phyloP scores from a whole-genome alignment of 2,329 filamentous ascomycete species.

The Scedosporium dehoogii region DNA sequence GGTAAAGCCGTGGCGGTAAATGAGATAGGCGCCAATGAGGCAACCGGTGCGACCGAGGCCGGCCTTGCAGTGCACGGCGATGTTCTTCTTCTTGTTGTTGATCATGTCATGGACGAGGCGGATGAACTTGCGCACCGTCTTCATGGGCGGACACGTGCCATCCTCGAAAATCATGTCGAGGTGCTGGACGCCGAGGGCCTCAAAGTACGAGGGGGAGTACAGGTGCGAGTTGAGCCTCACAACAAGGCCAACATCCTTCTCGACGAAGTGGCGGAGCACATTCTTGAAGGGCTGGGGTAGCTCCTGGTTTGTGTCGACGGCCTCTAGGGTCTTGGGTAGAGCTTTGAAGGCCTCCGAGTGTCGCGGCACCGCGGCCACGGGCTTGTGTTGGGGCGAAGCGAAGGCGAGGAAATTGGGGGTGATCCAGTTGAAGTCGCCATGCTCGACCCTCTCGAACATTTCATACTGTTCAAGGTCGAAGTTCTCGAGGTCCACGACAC shows the following conservation, averaged over 20 bases:
- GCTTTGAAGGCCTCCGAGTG: constrained; percentile 64
- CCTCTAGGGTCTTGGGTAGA: constrained; percentile 66
- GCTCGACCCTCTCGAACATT: constrained; percentile 87
- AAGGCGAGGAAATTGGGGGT: constrained; percentile 93
- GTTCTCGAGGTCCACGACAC: constrained; percentile 80
- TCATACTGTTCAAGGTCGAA: constrained; percentile 98
- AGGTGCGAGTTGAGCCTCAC: constrained; percentile 92
- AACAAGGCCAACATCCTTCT: constrained; percentile 83
- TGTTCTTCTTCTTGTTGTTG: constrained; percentile 78
- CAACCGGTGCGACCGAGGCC: constrained; percentile 92
- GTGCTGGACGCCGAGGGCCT: constrained; percentile 86
- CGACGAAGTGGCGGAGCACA: constrained; percentile 78
- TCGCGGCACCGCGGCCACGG: constrained; percentile 60
- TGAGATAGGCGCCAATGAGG: constrained; percentile 92
- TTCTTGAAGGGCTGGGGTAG: constrained; percentile 91
- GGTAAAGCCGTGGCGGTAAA: constrained; percentile 94
- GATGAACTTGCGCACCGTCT: constrained; percentile 89
- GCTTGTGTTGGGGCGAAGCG: constrained; percentile 81
- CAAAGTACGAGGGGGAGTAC: constrained; percentile 96
- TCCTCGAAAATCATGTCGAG: constrained; percentile 99
- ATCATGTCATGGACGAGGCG: constrained; percentile 92
- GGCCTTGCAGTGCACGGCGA: constrained; percentile 97
- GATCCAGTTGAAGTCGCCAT: constrained; percentile 99
- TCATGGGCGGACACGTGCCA: constrained; percentile 83
- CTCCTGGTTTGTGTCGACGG: constrained; percentile 58